These are phyloP conservation scores for Claviceps sp. DNA, from an alignment of 2,329 filamentous ascomycete species.

Conservation along the genomic window DNA sequence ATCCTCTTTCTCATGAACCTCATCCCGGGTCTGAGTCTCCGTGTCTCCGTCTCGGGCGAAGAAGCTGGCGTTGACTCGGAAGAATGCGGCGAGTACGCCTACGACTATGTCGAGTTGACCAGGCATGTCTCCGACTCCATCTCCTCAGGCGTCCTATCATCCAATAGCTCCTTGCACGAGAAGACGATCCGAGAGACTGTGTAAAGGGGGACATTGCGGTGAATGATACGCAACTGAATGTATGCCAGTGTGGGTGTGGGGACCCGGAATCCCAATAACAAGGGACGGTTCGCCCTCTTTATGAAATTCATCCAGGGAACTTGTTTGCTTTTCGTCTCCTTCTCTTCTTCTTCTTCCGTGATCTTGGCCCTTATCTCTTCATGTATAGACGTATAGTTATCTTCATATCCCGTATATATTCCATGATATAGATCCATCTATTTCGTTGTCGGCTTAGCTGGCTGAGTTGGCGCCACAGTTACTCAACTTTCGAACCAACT, in stretches of 20 bases:
- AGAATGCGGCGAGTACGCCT: slow-evolving; percentile 71
- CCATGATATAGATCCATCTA: no score
- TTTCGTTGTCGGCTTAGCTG: no score
- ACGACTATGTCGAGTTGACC: slow-evolving; percentile 64
- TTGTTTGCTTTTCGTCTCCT: not conserved
- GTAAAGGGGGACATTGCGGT: not conserved
- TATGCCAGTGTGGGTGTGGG: no score
- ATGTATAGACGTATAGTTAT: no score
- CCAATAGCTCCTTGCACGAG: slow-evolving; percentile 16
- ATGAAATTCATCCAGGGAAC: no score
- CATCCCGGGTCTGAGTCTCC: slow-evolving; percentile 55
- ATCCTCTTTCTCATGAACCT: slow-evolving; percentile 60
- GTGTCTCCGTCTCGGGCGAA: slow-evolving; percentile 53
- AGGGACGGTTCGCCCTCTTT: no score
- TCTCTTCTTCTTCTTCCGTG: not conserved
- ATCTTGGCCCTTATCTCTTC: not conserved
- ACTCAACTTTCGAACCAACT: no score
- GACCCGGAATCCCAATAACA: no score
- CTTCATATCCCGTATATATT: no score
- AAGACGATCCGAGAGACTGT: slow-evolving; percentile 10
- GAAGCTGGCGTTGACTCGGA: slow-evolving; percentile 58
- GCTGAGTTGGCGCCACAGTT: no score
- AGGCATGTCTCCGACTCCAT: slow-evolving; percentile 42
- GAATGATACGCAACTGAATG: no score
- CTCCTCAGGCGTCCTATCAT: slow-evolving; percentile 10